These are phyloP conservation scores for Pythium utonaiense DNA, from an alignment of 352 stramenopile species.

Conservation along the genomic window DNA sequence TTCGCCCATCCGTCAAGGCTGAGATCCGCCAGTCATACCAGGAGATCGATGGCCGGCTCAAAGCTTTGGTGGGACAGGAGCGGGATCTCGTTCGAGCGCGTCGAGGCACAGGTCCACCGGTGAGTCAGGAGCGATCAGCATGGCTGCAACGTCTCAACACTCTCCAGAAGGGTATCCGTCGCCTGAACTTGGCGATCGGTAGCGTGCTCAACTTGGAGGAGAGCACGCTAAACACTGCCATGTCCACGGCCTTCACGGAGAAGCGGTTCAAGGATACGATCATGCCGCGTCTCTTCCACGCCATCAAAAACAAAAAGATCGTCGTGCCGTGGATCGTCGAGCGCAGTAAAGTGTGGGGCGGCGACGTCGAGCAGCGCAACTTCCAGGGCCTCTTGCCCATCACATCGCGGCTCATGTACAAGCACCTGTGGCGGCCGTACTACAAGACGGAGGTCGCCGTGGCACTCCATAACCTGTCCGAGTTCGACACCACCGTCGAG, in stretches of 20 bases:
- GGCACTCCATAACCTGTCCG: constrained; percentile 78
- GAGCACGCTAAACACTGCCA: constrained; percentile 50
- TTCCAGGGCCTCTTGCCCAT: constrained; percentile 73
- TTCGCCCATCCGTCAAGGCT: constrained; percentile 57
- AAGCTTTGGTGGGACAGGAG: constrained; percentile 57
- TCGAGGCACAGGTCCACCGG: constrained; percentile 5
- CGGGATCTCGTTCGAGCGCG: constrained; percentile 33
- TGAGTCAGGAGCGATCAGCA: constrained; percentile 34
- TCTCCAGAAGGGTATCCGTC: constrained; percentile 59
- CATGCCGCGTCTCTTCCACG: constrained; percentile 70
- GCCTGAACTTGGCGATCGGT: constrained; percentile 68
- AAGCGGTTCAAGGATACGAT: constrained; percentile 73
- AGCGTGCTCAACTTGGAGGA: constrained; percentile 74
- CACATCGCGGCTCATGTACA: constrained; percentile 76
- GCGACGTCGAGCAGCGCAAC: constrained; percentile 58
- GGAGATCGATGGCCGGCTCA: constrained; percentile 52
- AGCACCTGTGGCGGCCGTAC: constrained; percentile 80
- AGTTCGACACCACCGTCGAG: constrained; percentile 38
- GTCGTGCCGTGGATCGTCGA: constrained; percentile 86
- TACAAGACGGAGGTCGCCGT: constrained; percentile 77
- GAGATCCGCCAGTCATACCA: constrained; percentile 64
- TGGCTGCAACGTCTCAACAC: constrained; percentile 66
- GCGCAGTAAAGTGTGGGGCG: constrained; percentile 81
- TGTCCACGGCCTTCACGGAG: constrained; percentile 63
- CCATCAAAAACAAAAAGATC: constrained; percentile 72